A percentile compares a stretch with the other conserved stretches of the same genome.
Conservation (phyloP, 441 rosid species). For the Cnidoscolus chayamansa region DNA sequence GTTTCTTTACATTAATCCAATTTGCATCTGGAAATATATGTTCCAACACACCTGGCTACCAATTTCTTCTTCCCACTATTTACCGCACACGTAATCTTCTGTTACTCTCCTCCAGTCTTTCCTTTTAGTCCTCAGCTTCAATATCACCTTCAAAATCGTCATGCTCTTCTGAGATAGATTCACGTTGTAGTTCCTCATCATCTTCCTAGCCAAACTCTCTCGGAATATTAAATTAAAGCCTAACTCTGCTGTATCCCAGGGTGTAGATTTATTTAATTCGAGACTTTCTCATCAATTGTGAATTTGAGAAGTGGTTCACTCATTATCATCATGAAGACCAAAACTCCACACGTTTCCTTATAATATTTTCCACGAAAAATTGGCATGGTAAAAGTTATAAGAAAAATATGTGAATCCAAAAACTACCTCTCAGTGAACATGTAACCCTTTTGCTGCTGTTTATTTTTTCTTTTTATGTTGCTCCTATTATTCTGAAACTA, state of each 20-base stretch:
- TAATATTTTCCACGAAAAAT: too few species aligned
- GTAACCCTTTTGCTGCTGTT: too few species aligned
- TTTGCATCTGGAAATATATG: conserved; percentile 79
- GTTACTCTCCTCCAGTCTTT: conserved; percentile 79
- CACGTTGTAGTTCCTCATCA: conserved; percentile 31
- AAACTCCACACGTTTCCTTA: too few species aligned
- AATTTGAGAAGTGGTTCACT: neutral
- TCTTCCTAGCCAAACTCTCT: conserved; percentile 28
- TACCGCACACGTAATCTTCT: conserved; percentile 66
- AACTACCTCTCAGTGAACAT: too few species aligned
- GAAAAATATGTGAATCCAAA: too few species aligned
- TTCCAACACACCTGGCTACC: conserved; percentile 74
- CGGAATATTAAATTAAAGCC: conserved; percentile 23
- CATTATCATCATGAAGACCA: neutral
- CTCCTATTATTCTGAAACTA: too few species aligned
- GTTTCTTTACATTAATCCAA: conserved; percentile 68
- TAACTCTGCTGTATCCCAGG: conserved; percentile 28
- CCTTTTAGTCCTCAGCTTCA: conserved; percentile 31
- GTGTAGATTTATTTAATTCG: conserved; percentile 15
- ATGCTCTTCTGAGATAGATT: conserved; percentile 35
- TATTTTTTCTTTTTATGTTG: too few species aligned
- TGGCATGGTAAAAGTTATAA: too few species aligned
- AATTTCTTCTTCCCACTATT: conserved; percentile 91
- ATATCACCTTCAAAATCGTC: conserved; percentile 41
- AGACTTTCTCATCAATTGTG: neutral